Evolutionary conservation across 306 rosid genomes (phyloP), one percentile per base, ranked within the genome.

Genomic region (Castanospermum australe): DNA sequence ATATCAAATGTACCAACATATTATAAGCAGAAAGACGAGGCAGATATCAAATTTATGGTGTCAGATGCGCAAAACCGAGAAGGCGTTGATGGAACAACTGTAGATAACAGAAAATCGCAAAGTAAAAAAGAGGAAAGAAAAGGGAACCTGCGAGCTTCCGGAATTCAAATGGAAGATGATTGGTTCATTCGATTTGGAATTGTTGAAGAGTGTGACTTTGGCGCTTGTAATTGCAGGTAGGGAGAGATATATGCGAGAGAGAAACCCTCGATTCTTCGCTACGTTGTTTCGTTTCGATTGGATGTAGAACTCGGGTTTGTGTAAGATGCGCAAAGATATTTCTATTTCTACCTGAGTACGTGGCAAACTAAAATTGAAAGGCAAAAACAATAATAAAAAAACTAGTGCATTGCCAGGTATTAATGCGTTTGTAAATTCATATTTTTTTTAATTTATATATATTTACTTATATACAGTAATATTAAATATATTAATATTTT

Each of bases 231-330:
- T 72, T 39, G 84, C 38, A 18, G 51, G 60, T 28, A 14, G 35
- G 25, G 74, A 38, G 17, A 5, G 3, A 65, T 52, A 21, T 6
- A 5, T 47, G 77, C 0, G 42, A 41, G 8, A 17, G 38, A 14
- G 82, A 84, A 84, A 84, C 85, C 88, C 88, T 84, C 44, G 82
- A 75, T 77, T 48, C 82, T 51, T 74, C 68, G 24, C 51, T 50
- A 13, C 52, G 81, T 84, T 61, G 84, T 70, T 75, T 79, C 33
- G 12, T 17, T 79, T 70, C 15, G 56, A 36, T 72, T 17, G 32
- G 48, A 60, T 41, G 20, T 8, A 24, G 8, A 15, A 3, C 5
- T 25, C 14, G 36, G 11, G 10, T 2, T 48, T 48, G 25, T 24
- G 56, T 22, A n/a, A n/a, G n/a, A n/a, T n/a, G n/a, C n/a, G 45